Evolutionary conservation across 345 rosid species (phyloP).

Genomic region (Eucalyptus rudis): DNA sequence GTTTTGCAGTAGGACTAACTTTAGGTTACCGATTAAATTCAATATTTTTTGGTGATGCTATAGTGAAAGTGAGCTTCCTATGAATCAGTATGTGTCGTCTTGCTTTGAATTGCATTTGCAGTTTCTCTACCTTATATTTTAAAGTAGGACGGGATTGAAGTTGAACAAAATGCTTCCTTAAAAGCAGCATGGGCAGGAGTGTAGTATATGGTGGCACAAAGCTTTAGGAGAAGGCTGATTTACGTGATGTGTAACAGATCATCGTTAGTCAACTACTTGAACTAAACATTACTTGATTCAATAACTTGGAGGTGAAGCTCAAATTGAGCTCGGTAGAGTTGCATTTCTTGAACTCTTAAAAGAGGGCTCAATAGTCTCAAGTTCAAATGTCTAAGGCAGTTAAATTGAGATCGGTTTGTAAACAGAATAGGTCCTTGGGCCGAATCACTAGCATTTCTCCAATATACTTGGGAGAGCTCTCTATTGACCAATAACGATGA

Average conservation of each 20-base stretch:
- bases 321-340: not conserved
- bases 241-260: not conserved
- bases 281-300: not conserved
- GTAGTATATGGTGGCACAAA: not conserved
- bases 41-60: not conserved
- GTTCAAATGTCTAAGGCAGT: not conserved
- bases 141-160: not conserved
- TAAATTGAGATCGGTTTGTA: not conserved
- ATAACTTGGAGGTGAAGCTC: not conserved
- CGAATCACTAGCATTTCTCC: not conserved
- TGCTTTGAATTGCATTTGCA: not conserved
- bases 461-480: not conserved
- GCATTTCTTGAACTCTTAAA: not conserved
- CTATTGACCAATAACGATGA: not conserved
- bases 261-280: not conserved
- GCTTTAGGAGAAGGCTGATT: not conserved
- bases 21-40: not conserved
- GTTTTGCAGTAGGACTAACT: not conserved
- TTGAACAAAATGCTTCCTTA: not conserved
- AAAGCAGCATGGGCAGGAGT: not conserved
- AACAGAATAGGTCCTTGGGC: not conserved
- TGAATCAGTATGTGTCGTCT: too few relatives aligned
- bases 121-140: not conserved
- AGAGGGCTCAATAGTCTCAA: not conserved
- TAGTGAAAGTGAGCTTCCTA: too few relatives aligned